Evolutionary conservation across 2,329 filamentous ascomycete genomes (phyloP), one percentile per base, ranked within the genome.

Genomic region (Colletotrichum abscissum): DNA sequence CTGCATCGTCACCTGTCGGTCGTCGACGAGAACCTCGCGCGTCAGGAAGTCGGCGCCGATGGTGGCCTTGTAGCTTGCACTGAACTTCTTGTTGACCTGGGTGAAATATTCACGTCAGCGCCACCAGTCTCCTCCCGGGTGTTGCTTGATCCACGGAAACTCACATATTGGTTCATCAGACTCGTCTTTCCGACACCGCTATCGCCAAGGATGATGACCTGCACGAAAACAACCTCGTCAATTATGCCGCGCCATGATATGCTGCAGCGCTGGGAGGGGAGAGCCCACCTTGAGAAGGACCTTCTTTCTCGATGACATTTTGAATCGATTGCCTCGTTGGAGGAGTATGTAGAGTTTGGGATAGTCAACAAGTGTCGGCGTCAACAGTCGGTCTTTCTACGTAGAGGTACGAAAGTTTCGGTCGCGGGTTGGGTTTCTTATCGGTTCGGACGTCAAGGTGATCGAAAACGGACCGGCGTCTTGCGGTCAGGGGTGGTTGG

Each of bases 121-220:
- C 16, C 26, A 38, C 16, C 46, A 46, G 24, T 46, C 54, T 33
- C 42, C 26, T 33, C 16, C 33, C 19, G 22, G 56, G 42, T 52
- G 67, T 69, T 60, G 56, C 67, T 46, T 42, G 56, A n/a, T 26
- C 33, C n/a, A 35, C 26, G 56, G 26, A 54, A 49, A 67, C 94
- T 84, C 92, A 98, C 97, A 94, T 98, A 99, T 98, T 99, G 97
- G 88, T 99, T 99, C 97, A 99, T 99, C 91, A 99, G 92, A 86
- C 95, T 98, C 75, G 97, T 99, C 90, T 99, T 99, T 84, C 97
- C 97, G 75, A 99, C 97, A 86, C 97, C 97, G 85, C 96, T 98
- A 85, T 99, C 97, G 79, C 97, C 97, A 79, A 99, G 92, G 86
- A 99, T 98, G 81, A 99, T 99, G 81, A 99, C 95, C 96, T 98